Conservation (phyloP, 495 filamentous ascomycete species). For the Coniosporium apollinis region DNA sequence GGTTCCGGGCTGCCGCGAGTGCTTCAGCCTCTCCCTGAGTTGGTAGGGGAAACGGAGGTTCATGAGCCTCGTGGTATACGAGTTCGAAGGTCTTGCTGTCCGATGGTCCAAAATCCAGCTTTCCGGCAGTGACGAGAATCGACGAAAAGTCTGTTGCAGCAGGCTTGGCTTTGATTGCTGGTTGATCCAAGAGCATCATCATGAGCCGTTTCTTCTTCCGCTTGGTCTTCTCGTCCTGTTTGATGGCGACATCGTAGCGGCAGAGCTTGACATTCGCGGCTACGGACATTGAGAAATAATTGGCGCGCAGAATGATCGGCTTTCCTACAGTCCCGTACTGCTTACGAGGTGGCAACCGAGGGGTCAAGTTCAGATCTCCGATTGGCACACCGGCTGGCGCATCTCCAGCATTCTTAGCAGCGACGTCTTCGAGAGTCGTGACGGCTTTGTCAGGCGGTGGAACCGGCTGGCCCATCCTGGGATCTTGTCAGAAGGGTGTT, state of each 20-base stretch:
- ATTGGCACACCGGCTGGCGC: too few relatives aligned
- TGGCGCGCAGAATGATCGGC: constrained; percentile 25
- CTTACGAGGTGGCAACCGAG: constrained; percentile 25
- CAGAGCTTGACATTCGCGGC: constrained; percentile 5
- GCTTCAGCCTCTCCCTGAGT: not conserved
- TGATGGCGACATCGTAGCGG: constrained; percentile 16
- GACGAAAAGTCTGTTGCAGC: constrained; percentile 17
- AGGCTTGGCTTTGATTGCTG: constrained; percentile 6
- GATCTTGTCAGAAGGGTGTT: too few relatives aligned
- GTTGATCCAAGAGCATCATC: constrained; percentile 9
- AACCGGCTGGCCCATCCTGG: constrained; percentile 6
- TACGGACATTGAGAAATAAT: constrained; percentile 27
- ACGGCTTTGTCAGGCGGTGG: constrained; percentile 8
- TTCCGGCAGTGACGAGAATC: constrained; percentile 14
- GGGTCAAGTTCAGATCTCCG: too few relatives aligned
- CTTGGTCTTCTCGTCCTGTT: constrained; percentile 6
- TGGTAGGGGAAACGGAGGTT: not conserved
- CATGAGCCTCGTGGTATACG: constrained; percentile 8
- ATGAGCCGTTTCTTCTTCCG: constrained; percentile 15
- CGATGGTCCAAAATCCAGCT: constrained; percentile 9
- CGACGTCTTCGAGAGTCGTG: constrained; percentile 9
- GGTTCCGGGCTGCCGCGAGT: not conserved
- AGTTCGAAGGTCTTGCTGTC: constrained; percentile 6
- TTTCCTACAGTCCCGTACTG: constrained; percentile 29
- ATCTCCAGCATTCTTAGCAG: constrained; percentile 2